Conservation (phyloP, 2,329 filamentous ascomycete genomes). For the Xenosphaeropsis pyriputrescens region DNA sequence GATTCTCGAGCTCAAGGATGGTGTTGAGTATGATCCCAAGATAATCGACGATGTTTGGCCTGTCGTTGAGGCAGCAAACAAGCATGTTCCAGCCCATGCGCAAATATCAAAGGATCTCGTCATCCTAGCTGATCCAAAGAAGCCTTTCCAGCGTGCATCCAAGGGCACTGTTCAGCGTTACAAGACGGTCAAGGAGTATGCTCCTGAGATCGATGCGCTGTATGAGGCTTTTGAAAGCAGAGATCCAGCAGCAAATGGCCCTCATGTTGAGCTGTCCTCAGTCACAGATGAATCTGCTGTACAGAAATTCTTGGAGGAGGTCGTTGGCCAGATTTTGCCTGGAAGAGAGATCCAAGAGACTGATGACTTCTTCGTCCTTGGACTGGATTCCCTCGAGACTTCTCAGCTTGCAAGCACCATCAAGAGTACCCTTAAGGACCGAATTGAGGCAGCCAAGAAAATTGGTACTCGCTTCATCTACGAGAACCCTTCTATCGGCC, state of each 20-base stretch:
- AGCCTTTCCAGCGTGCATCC: conserved; percentile 17
- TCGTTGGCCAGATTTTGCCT: background rate
- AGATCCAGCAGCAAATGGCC: background rate
- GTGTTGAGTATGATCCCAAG: background rate
- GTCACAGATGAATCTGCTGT: background rate
- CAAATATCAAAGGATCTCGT: conserved; percentile 7
- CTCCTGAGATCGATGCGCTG: conserved; percentile 14
- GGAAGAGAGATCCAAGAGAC: background rate
- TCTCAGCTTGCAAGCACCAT: background rate
- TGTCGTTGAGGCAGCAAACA: background rate
- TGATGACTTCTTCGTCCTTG: background rate
- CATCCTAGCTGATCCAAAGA: conserved; percentile 12
- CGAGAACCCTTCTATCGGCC: conserved; percentile 1
- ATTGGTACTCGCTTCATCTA: background rate
- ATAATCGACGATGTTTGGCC: background rate
- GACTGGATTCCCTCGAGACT: background rate
- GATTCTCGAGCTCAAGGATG: background rate
- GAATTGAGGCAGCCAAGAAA: background rate
- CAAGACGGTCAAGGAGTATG: conserved; percentile 14
- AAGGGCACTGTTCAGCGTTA: conserved; percentile 21
- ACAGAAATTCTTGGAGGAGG: background rate
- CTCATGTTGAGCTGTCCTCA: background rate
- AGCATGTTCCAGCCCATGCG: background rate
- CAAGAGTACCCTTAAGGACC: background rate
- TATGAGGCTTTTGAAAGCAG: conserved; percentile 7